These are phyloP conservation scores for Cardamine occulta DNA, from an alignment of 345 rosid genomes.

Conservation along the genomic window DNA sequence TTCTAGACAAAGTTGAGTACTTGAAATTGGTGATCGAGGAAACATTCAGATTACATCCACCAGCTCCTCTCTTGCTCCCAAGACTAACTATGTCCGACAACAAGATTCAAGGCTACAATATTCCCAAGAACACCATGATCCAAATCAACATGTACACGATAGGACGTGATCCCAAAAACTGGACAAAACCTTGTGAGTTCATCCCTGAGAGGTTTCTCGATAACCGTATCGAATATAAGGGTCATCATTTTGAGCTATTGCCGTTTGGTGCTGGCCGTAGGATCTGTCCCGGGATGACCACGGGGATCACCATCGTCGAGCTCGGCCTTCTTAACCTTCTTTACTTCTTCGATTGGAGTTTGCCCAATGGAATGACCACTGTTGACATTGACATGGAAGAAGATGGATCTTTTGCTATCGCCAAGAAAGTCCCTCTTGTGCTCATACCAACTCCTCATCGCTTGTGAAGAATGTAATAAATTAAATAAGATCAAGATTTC, in stretches of 20 bases:
- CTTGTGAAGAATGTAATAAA: background rate
- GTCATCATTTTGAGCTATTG: too few relatives aligned
- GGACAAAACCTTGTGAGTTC: background rate
- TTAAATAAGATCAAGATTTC: too few relatives aligned
- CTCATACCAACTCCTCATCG: constrained; percentile 29
- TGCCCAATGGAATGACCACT: constrained; percentile 39
- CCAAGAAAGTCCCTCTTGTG: constrained; percentile 29
- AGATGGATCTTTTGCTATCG: constrained; percentile 15
- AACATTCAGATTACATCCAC: background rate
- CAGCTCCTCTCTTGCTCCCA: background rate
- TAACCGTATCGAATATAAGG: too few relatives aligned
- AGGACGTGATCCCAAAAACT: background rate
- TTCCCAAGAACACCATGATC: background rate
- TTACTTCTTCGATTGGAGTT: constrained; percentile 47
- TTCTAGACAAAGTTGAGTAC: too few relatives aligned
- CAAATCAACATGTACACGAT: background rate
- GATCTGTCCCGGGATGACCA: constrained; percentile 51
- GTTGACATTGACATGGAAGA: constrained; percentile 45
- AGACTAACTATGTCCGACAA: background rate
- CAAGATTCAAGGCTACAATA: background rate
- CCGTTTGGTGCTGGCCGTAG: constrained; percentile 9
- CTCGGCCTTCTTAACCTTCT: constrained; percentile 46
- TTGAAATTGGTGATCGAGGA: too few relatives aligned
- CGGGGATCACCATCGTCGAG: constrained; percentile 44
- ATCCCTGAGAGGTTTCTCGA: background rate